Base-by-base conservation (phyloP, 2,329 filamentous ascomycete genomes). In the Penicillium glabrum region DNA sequence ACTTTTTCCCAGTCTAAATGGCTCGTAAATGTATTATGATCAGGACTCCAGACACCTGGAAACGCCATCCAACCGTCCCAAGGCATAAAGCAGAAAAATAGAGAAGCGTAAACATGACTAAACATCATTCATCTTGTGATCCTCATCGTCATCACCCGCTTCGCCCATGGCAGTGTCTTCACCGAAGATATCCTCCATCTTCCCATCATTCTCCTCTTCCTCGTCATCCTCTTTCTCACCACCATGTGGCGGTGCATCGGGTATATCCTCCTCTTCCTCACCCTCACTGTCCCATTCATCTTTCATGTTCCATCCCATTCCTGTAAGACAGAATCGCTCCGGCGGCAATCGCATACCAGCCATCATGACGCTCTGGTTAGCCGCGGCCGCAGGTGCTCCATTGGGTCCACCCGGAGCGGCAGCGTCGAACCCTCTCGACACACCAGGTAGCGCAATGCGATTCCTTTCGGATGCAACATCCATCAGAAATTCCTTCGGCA, bases 401-500 rank as follows among this genome's bases (percentile, higher is more conserved):
- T 62, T 61, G 51, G 61, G 50, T 16, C 61, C 58, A 26, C 59
- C 56, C 14, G 35, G 41, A 6, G 61, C 63, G 19, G 65, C 64
- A 51, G 61, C 55, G 57, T 72, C 70, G 52, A 69, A 85, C 47
- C 81, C 79, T 46, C 82, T 75, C 60, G 83, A 80, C n/a, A 84
- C 80, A 62, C 79, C 75, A 41, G 82, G 82, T 63, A 85, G 69
- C 29, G 76, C 78, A 49, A 83, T 77, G 6, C 79, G 71, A 68
- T 86, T 86, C 58, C 80, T 73, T 67, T 84, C 82, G 26, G 75
- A 74, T 14, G 83, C 85, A 27, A 86, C 72, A 68, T 86, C 83
- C 62, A 81, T 76, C 66, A 87, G 74, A 57, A 84, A 86, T 64
- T 87, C 85, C 67, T 87, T 87, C 0, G 85, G 83, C 60, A 88